Base-by-base conservation (phyloP, 23 red algal genomes). In the Gracilariopsis chorda region DNA sequence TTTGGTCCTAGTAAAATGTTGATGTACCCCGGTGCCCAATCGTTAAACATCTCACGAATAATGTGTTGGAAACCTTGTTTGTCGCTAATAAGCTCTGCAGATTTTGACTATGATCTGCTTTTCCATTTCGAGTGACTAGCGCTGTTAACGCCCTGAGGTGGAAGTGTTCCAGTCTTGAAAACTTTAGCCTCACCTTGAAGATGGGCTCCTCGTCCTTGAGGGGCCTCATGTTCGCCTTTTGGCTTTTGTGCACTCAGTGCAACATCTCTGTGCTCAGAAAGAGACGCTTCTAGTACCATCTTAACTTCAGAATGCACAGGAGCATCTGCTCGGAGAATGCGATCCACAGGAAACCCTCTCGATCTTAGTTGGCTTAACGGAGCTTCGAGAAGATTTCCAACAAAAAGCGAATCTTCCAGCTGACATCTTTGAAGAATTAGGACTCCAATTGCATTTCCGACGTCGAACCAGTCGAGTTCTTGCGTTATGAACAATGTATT, bases 271-370 rank as follows among this genome's bases (percentile, higher is more conserved):
- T n/a, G n/a, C n/a, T n/a, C n/a, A n/a, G n/a, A n/a, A n/a, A n/a
- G n/a, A n/a, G n/a, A n/a, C n/a, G n/a, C n/a, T n/a, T n/a, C n/a
- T n/a, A n/a, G n/a, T n/a, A n/a, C n/a, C n/a, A n/a, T n/a, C n/a
- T n/a, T n/a, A n/a, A n/a, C n/a, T n/a, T n/a, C n/a, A n/a, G n/a
- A n/a, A 67, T 60, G 52, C 20, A 68, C 80, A 48, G 80, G 24
- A 32, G 34, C 37, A 39, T 47, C 30, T n/a, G 65, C 44, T 37
- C 53, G 27, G 2, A 88, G 52, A 59, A 95, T 80, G 51, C 93
- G 70, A 53, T 95, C 87, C 14, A 95, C 93, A 29, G 93, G 93
- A 85, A 95, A 95, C 11, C 93, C 93, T 7, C 86, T 37, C 5
- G 77, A 41, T 28, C 83, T 45, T 21, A 95, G 63, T 49, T 79